A percentile compares a stretch with the other conserved stretches of the same genome.
These are phyloP conservation scores for Aethionema arabicum DNA, from an alignment of 345 rosid species.

Conservation along the genomic window DNA sequence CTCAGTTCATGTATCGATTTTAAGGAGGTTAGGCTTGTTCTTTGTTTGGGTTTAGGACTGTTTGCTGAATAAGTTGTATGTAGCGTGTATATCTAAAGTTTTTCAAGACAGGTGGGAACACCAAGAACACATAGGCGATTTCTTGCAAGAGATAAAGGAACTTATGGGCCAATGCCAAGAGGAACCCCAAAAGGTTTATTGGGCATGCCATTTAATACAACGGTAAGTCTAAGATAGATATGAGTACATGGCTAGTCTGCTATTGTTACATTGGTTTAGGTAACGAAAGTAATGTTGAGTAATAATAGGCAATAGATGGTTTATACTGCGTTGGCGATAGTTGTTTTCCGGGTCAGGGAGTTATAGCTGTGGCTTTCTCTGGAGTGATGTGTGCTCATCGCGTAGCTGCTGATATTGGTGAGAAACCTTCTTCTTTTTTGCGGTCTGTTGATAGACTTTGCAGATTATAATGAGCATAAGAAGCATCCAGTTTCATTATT, in stretches of 20 bases:
- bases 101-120: constrained; percentile 61
- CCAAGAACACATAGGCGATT: constrained; percentile 88
- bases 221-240: constrained; percentile 48
- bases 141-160: constrained; percentile 83
- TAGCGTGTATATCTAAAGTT: constrained; percentile 14
- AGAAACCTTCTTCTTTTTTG: constrained; percentile 27
- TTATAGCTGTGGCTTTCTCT: constrained; percentile 94
- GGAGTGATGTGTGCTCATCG: constrained; percentile 98
- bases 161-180: constrained; percentile 96
- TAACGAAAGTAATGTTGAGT: constrained; percentile 26
- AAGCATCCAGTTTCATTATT: constrained; percentile 1
- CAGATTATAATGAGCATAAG: constrained; percentile 3
- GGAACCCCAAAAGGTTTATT: constrained; percentile 79
- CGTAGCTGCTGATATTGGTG: constrained; percentile 96
- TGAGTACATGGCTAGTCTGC: not conserved
- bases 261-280: constrained; percentile 11
- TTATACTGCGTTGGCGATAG: constrained; percentile 97
- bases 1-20: constrained; percentile 69
- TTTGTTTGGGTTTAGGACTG: not conserved
- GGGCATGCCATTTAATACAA: constrained; percentile 96
- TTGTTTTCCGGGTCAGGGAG: constrained; percentile 99
- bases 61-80: not conserved
- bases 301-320: constrained; percentile 66
- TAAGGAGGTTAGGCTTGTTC: constrained; percentile 59
- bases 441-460: constrained; percentile 10